Base-by-base conservation (phyloP, 495 filamentous ascomycete genomes). In the Hapsidospora chrysogenum region DNA sequence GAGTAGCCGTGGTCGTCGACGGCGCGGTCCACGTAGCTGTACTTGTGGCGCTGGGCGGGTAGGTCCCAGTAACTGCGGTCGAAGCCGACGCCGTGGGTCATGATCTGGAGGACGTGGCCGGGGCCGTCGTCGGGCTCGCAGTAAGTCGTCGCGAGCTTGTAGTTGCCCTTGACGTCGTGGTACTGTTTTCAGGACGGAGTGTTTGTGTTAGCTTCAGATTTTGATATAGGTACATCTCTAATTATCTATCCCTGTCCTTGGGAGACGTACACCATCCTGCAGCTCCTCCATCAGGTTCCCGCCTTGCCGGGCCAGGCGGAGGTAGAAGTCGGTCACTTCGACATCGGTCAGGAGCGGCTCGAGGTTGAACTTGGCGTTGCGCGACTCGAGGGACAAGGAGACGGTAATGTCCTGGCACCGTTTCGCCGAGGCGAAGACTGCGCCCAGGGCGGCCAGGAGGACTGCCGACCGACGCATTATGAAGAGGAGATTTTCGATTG, bases 11-110 rank as follows among this genome's bases (percentile, higher is more conserved):
- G 62, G 7, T 50, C 35, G 29, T 65, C 61, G 16, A 72, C 57
- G 3, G 69, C 72, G 15, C 57, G 53, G 37, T 67, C 50, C 16
- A 68, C 50, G 47, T 75, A 75, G 53, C 60, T 68, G 49, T 72
- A 72, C 22, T 67, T 66, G 48, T 56, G 61, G 41, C 62, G 19
- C 35, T 44, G 38, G 30, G 26, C 8, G 17, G 43, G 30, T 47
- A 58, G 65, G 39, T 76, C 69, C 72, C 74, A 77, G 52, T 77
- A 78, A 7, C 58, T 66, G 22, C 63, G 68, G 40, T 74, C 68
- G 41, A 72, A 74, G 10, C 67, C 70, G 44, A 75, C 58, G 22
- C 74, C 74, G 45, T 79, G 74, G 0, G 72, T 73, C 4, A 77
- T 47, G 27, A 79, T 39, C 45, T 77, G 73, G 6, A 78, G 46